Percentiles rank a stretch among this genome's conserved stretches.
Conservation (phyloP, 352 stramenopile species). For the Hyaloperonospora arabidopsidis region DNA sequence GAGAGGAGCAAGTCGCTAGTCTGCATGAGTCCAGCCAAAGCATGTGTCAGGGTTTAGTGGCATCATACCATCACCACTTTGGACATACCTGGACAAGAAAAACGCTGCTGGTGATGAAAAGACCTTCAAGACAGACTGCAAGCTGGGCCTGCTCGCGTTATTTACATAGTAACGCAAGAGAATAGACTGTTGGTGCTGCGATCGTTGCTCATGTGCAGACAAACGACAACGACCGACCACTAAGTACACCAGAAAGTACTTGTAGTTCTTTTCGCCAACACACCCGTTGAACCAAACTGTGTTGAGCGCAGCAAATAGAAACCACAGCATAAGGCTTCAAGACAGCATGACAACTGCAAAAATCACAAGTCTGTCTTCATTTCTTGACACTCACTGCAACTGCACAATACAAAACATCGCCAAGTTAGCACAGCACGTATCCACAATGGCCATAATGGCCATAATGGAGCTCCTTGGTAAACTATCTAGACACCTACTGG, state of each 20-base stretch:
- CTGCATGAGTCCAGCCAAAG: conserved; percentile 14
- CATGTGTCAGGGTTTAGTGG: conserved; percentile 1
- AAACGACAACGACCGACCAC: conserved; percentile 21
- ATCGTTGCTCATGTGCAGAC: neutral
- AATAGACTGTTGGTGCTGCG: neutral
- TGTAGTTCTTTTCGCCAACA: conserved; percentile 77
- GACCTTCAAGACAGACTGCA: conserved; percentile 41
- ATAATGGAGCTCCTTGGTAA: no score
- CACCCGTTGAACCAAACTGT: conserved; percentile 84
- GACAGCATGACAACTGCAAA: neutral
- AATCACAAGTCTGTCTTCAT: neutral
- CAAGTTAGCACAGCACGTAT: neutral
- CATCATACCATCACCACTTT: neutral
- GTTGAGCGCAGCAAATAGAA: neutral
- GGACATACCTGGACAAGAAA: conserved; percentile 40
- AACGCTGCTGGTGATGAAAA: conserved; percentile 45
- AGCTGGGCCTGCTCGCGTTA: conserved; percentile 29
- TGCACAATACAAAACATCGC: conserved; percentile 12
- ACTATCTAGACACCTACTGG: conserved; percentile 52
- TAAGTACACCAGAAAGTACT: conserved; percentile 59
- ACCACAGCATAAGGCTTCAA: neutral
- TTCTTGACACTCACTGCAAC: conserved; percentile 22
- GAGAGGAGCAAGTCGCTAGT: conserved; percentile 29
- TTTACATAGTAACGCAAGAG: neutral
- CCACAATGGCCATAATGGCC: no score